Percentiles rank a stretch among this genome's conserved stretches.
Evolutionary conservation across 495 filamentous ascomycete genomes (phyloP).

Genomic region (Viridothelium virens): DNA sequence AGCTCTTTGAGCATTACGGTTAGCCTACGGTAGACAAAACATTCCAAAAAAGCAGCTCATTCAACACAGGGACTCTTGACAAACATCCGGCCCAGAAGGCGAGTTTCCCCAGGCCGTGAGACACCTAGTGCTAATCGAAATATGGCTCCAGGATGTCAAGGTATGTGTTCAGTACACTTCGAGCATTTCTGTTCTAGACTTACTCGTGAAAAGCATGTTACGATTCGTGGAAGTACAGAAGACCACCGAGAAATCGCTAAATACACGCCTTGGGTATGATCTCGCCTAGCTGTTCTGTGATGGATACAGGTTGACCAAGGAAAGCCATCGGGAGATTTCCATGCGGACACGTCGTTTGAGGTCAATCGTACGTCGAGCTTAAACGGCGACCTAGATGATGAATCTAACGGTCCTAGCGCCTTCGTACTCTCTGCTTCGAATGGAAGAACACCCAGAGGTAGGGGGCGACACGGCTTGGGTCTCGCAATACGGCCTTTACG

Average conservation of each 20-base stretch:
- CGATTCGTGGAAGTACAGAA: constrained; percentile 34
- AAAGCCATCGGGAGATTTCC: constrained; percentile 40
- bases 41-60: neutral
- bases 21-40: constrained; percentile 3
- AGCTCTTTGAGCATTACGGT: constrained; percentile 48
- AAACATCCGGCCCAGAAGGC: constrained; percentile 45
- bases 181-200: neutral
- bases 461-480: constrained; percentile 48
- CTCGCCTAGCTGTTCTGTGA: constrained; percentile 12
- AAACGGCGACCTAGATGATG: neutral
- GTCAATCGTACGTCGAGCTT: constrained; percentile 35
- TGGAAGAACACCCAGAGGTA: constrained; percentile 49
- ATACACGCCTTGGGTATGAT: constrained; percentile 38
- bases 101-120: constrained; percentile 7
- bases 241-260: constrained; percentile 36
- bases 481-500: constrained; percentile 34
- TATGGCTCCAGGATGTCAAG: neutral
- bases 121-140: neutral
- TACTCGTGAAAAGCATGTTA: constrained; percentile 31
- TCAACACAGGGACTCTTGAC: constrained; percentile 29
- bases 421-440: constrained; percentile 45
- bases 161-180: neutral
- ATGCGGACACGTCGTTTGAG: constrained; percentile 48
- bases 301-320: neutral
- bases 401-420: constrained; percentile 29